Conservation (phyloP, 768 basidiomycete genomes). For the Exidia glandulosa region DNA sequence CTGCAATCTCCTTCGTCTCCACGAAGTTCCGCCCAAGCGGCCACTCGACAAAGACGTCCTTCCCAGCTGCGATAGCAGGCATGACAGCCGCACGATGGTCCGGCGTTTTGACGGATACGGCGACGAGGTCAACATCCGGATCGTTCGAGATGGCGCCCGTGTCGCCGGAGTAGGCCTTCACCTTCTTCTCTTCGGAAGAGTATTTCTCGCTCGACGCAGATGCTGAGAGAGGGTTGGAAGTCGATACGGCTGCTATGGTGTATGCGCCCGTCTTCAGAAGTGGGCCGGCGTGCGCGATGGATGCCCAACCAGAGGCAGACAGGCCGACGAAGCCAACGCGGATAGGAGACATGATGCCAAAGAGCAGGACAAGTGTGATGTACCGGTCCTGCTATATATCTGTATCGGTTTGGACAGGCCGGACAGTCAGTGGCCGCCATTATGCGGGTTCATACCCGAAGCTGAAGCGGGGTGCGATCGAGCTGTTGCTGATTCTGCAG, state of each 20-base stretch:
- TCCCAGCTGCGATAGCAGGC: constrained; percentile 26
- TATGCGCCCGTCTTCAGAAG: constrained; percentile 6
- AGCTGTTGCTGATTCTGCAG: no score
- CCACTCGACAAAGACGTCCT: constrained; percentile 32
- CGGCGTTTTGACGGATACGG: constrained; percentile 23
- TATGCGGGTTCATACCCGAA: no score
- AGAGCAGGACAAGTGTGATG: no score
- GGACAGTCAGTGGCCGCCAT: no score
- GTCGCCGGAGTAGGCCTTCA: constrained; percentile 10
- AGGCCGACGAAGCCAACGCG: not conserved
- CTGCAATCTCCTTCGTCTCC: constrained; percentile 25
- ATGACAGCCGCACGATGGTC: constrained; percentile 19
- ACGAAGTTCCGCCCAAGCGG: constrained; percentile 21
- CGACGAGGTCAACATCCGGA: constrained; percentile 27
- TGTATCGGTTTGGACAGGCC: no score
- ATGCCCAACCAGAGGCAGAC: not conserved
- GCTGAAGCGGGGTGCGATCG: no score
- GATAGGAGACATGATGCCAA: not conserved
- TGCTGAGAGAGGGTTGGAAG: constrained; percentile 21
- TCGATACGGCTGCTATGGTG: constrained; percentile 24
- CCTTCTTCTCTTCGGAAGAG: constrained; percentile 7
- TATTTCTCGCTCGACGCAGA: constrained; percentile 22
- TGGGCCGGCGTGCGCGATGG: not conserved
- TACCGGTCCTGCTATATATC: no score
- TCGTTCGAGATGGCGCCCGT: constrained; percentile 18